Evolutionary conservation across 345 rosid species (phyloP).

Genomic region (Salix viminalis): DNA sequence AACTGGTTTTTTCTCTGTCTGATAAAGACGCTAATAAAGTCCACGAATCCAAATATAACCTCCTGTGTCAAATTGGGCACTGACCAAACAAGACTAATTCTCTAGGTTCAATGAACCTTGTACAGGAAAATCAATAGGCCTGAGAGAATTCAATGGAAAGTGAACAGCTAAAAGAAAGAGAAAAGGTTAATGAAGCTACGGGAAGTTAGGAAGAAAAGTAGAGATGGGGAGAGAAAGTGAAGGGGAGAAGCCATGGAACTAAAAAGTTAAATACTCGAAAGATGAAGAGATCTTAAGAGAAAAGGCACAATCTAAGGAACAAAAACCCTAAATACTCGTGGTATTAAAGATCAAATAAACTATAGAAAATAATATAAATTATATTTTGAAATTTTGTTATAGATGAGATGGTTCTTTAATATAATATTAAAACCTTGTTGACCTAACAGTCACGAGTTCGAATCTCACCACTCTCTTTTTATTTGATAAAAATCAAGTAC

Average conservation of each 20-base stretch:
- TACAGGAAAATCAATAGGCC: not conserved
- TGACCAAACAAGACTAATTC: slow-evolving; percentile 12
- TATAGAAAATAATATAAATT: too few species aligned
- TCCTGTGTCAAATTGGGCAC: not conserved
- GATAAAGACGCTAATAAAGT: not conserved
- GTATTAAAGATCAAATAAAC: slow-evolving; percentile 17
- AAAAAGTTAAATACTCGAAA: slow-evolving; percentile 32
- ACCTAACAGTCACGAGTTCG: fast-evolving
- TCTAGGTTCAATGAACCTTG: slow-evolving; percentile 9
- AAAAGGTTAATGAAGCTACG: slow-evolving; percentile 21
- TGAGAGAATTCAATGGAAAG: not conserved
- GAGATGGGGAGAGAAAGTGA: slow-evolving; percentile 19
- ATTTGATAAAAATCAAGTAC: too few species aligned
- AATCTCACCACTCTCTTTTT: fast-evolving
- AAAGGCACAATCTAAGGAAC: slow-evolving; percentile 16
- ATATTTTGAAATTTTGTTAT: too few species aligned
- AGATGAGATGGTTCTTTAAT: fast-evolving
- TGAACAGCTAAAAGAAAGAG: slow-evolving; percentile 12
- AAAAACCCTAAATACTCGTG: slow-evolving; percentile 33
- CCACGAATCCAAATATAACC: not conserved
- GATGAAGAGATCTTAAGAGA: slow-evolving; percentile 19
- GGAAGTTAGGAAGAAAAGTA: slow-evolving; percentile 33
- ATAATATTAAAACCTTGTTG: fast-evolving
- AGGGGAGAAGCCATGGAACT: not conserved
- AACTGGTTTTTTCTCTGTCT: not conserved